phyloP scores from a whole-genome alignment of 495 filamentous ascomycete genomes.

The Lentithecium fluviatile region DNA sequence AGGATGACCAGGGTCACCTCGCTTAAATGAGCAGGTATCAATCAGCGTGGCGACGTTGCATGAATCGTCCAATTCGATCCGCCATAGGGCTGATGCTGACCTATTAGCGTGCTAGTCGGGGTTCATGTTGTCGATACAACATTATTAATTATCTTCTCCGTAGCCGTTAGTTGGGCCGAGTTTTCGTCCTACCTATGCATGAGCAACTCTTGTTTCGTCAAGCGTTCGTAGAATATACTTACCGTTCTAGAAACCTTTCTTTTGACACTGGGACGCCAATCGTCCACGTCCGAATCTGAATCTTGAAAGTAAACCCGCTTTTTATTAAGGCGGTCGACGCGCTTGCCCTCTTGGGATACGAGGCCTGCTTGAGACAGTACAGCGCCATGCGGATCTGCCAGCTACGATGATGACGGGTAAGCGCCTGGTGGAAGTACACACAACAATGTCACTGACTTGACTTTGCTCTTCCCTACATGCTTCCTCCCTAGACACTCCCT shows the following conservation, averaged over 20 bases:
- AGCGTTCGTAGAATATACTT: not conserved
- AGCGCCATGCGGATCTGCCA: not conserved
- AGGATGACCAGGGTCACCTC: no score
- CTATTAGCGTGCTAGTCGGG: no score
- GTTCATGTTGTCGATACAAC: no score
- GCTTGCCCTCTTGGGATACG: not conserved
- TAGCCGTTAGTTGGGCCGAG: not conserved
- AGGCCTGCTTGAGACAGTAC: not conserved
- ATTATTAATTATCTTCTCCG: not conserved
- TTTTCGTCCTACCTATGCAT: not conserved
- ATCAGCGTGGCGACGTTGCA: no score
- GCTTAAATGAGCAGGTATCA: no score
- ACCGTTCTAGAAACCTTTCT: not conserved
- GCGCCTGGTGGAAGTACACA: not conserved
- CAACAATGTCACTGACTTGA: not conserved
- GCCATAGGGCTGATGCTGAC: no score
- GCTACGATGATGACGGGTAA: not conserved
- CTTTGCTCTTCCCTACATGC: not conserved
- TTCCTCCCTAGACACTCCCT: not conserved
- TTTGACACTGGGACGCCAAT: not conserved
- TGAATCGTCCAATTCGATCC: no score
- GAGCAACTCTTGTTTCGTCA: not conserved
- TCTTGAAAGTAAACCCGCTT: not conserved
- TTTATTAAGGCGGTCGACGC: not conserved
- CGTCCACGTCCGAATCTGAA: not conserved